Percentiles rank a stretch among this genome's conserved stretches.
These are phyloP conservation scores for Didymellaceae sp. DNA, from an alignment of 2,329 filamentous ascomycete genomes.

Conservation along the genomic window DNA sequence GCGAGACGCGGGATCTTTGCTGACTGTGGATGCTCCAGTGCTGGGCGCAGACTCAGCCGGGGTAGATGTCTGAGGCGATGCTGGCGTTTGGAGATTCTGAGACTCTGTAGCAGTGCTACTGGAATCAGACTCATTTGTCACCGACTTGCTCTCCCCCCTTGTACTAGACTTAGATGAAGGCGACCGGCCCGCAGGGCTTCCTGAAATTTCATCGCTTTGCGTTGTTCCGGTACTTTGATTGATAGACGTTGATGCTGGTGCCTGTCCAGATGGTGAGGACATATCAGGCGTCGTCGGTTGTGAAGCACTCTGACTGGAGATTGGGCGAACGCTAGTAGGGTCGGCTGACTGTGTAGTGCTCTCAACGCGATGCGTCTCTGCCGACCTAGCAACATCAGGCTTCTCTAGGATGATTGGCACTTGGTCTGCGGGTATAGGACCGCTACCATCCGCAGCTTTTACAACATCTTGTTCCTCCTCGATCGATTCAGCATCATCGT, in stretches of 20 bases:
- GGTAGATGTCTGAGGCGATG: neutral
- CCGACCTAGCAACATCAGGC: neutral
- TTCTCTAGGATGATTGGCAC: constrained; percentile 27
- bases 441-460: constrained; percentile 45
- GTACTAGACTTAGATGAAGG: too few relatives aligned
- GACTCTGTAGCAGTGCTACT: neutral
- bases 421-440: constrained; percentile 26
- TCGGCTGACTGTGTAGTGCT: constrained; percentile 2
- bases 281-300: neutral
- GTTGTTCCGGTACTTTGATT: constrained; percentile 1
- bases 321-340: neutral
- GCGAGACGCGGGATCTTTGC: constrained; percentile 17
- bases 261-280: neutral
- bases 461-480: constrained; percentile 52
- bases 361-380: neutral
- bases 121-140: neutral
- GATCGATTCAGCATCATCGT: constrained; percentile 67
- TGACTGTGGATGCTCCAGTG: constrained; percentile 12
- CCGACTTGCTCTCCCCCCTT: neutral
- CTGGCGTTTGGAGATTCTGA: neutral
- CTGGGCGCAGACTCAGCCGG: constrained; percentile 1
- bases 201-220: neutral
- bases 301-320: neutral
- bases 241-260: neutral
- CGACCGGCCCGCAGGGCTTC: too few relatives aligned